phyloP scores from a whole-genome alignment of 805 yeast genomes.

The Metschnikowia vanudenii region DNA sequence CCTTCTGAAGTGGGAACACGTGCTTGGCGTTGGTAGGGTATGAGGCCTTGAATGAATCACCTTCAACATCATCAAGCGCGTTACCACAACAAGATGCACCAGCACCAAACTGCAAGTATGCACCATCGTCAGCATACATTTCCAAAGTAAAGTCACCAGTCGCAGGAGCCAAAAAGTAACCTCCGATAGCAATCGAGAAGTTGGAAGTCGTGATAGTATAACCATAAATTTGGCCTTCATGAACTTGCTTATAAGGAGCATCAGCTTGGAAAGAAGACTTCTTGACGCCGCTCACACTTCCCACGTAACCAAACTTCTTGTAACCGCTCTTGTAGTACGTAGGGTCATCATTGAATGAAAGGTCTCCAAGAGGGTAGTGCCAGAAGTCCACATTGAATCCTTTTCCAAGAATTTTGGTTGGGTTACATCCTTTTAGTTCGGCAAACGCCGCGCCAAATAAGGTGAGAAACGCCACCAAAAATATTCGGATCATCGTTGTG shows the following conservation, averaged over 20 bases:
- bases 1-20: conserved; percentile 1
- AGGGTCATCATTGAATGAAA: conserved; percentile 3
- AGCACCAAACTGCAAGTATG: conserved; percentile 7
- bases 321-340: conserved; percentile 7
- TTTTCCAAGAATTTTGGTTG: neutral
- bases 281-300: conserved; percentile 2
- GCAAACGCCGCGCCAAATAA: conserved; percentile 1
- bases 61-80: conserved; percentile 5
- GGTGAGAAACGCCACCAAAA: conserved; percentile 2
- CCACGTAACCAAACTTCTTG: conserved; percentile 1
- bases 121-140: conserved; percentile 10
- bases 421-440: conserved; percentile 4
- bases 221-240: conserved; percentile 1
- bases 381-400: conserved; percentile 9
- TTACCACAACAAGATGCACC: conserved; percentile 8
- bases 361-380: conserved; percentile 4
- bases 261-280: neutral
- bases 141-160: conserved; percentile 9
- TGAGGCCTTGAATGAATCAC: conserved; percentile 7
- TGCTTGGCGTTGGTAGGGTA: conserved; percentile 4
- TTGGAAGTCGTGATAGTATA: conserved; percentile 5
- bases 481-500: neutral
- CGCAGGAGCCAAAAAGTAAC: conserved; percentile 11
- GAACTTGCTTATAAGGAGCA: neutral
- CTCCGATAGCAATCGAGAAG: conserved; percentile 7